Evolutionary conservation across 495 filamentous ascomycete species (phyloP).

Genomic region (Glarea lozoyensis): DNA sequence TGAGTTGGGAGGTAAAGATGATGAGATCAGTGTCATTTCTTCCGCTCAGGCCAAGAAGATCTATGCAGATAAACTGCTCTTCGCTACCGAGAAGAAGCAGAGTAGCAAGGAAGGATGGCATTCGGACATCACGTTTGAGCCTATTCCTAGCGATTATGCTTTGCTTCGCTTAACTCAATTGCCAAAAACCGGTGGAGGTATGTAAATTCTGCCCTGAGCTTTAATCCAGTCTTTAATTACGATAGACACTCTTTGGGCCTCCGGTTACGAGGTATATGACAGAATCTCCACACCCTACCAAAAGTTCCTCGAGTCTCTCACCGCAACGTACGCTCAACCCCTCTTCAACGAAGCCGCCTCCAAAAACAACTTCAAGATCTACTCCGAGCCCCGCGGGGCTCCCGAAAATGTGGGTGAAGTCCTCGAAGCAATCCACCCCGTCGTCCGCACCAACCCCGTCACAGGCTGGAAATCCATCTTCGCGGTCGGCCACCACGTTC

Average conservation of each 20-base stretch:
- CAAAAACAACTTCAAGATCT: constrained; percentile 47
- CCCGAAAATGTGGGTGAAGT: constrained; percentile 60
- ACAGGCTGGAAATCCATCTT: constrained; percentile 76
- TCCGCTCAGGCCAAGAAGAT: constrained; percentile 49
- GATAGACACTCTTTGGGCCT: constrained; percentile 55
- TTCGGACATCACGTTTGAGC: constrained; percentile 63
- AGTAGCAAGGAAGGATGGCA: constrained; percentile 48
- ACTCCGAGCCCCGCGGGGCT: constrained; percentile 45
- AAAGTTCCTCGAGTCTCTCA: constrained; percentile 58
- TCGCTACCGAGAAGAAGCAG: constrained; percentile 24
- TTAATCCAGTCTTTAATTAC: neutral
- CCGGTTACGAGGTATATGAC: constrained; percentile 72
- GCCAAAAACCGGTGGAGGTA: constrained; percentile 57
- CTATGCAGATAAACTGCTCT: constrained; percentile 27
- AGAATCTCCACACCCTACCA: constrained; percentile 56
- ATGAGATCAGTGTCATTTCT: constrained; percentile 68
- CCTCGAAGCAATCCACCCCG: constrained; percentile 58
- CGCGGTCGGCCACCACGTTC: constrained; percentile 53
- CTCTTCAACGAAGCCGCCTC: constrained; percentile 48
- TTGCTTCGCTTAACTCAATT: constrained; percentile 50
- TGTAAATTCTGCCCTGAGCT: neutral
- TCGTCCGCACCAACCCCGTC: constrained; percentile 72
- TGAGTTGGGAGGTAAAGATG: constrained; percentile 41
- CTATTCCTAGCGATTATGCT: constrained; percentile 56
- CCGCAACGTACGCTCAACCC: constrained; percentile 55